Evolutionary conservation across 78 protist genomes (phyloP).

Genomic region (Paulinella micropora): DNA sequence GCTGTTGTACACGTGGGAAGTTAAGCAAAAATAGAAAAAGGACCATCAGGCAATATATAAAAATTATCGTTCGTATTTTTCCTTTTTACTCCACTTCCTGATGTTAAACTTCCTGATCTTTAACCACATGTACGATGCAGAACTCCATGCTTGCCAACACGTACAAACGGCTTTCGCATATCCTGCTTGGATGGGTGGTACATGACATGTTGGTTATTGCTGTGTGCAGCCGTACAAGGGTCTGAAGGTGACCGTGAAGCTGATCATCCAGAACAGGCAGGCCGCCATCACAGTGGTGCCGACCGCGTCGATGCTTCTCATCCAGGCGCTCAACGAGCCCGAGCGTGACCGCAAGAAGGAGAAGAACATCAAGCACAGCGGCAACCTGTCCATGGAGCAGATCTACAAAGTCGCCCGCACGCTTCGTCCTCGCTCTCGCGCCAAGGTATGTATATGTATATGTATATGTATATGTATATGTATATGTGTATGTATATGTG

Average conservation of each 20-base stretch:
- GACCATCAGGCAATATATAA: neutral
- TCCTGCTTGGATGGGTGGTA: neutral
- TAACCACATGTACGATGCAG: too few species aligned
- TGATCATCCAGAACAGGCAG: conserved; percentile 83
- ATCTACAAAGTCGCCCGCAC: conserved; percentile 65
- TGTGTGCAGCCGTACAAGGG: conserved; percentile 91
- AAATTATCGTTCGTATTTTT: too few species aligned
- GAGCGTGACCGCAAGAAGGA: conserved; percentile 94
- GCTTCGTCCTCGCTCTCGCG: conserved; percentile 66
- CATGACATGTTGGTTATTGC: neutral
- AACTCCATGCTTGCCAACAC: too few species aligned
- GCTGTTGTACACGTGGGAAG: too few species aligned
- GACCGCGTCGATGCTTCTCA: conserved; percentile 79
- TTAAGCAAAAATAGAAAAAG: neutral
- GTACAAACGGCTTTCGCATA: neutral
- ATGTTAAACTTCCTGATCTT: too few species aligned
- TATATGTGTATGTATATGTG: too few species aligned
- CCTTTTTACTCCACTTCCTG: too few species aligned
- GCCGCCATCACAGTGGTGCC: conserved; percentile 84
- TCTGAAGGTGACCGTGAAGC: conserved; percentile 66
- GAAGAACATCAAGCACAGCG: conserved; percentile 86
- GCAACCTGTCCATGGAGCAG: conserved; percentile 74
- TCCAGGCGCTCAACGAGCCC: conserved; percentile 94
- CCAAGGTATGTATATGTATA: too few species aligned
- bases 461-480: too few species aligned